These are phyloP conservation scores for Biscutella laevigata DNA, from an alignment of 441 rosid genomes.

Conservation along the genomic window DNA sequence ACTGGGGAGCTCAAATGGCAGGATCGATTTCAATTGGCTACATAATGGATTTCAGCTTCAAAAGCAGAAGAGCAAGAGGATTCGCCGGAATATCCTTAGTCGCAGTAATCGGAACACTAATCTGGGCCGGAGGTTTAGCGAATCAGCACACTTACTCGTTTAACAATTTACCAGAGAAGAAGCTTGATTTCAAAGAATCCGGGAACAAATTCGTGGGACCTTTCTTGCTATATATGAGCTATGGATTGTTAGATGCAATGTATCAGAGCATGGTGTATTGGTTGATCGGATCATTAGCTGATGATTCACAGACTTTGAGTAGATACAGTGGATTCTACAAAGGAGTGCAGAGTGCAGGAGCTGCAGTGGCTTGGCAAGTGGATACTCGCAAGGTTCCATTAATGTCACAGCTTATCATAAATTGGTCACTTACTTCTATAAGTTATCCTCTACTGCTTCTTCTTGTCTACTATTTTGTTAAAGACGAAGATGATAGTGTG, in stretches of 20 bases:
- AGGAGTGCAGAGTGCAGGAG: conserved; percentile 52
- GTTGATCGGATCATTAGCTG: conserved; percentile 45
- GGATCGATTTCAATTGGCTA: conserved; percentile 35
- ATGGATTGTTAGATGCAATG: conserved; percentile 48
- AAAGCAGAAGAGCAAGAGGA: conserved; percentile 34
- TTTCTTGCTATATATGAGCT: conserved; percentile 36
- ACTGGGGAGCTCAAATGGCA: conserved; percentile 37
- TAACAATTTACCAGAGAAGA: conserved; percentile 20
- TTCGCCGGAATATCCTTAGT: conserved; percentile 34
- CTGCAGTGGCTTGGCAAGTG: conserved; percentile 49
- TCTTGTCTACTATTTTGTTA: conserved; percentile 37
- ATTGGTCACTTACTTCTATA: conserved; percentile 37
- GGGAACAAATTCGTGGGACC: conserved; percentile 33
- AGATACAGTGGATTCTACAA: conserved; percentile 47
- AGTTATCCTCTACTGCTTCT: conserved; percentile 40
- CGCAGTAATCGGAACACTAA: conserved; percentile 30
- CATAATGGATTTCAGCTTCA: conserved; percentile 39
- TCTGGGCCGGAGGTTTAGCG: conserved; percentile 46
- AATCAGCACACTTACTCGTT: conserved; percentile 33
- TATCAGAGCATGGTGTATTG: conserved; percentile 52
- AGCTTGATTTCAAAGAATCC: conserved; percentile 39
- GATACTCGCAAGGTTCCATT: conserved; percentile 35
- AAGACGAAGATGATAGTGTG: conserved; percentile 22
- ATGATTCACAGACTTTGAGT: conserved; percentile 46
- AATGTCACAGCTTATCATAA: conserved; percentile 32